Conservation (phyloP, 257 asterid species). For the Rubia yunnanensis region DNA sequence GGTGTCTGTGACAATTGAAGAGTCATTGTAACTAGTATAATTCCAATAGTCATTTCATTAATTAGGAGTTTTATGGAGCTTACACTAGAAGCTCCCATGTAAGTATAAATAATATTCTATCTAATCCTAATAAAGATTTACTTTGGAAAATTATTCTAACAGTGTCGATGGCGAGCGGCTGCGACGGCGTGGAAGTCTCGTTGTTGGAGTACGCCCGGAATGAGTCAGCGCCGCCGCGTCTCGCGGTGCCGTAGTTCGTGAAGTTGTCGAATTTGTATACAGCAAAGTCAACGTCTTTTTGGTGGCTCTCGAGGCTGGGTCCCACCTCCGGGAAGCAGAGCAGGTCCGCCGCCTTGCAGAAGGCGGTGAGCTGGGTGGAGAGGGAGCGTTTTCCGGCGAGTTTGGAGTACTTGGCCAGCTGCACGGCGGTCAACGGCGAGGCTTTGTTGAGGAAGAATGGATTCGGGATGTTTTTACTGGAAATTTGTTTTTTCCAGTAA, state of each 20-base stretch:
- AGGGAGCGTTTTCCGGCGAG: conserved; percentile 49
- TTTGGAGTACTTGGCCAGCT: conserved; percentile 24
- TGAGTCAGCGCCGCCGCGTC: conserved; percentile 38
- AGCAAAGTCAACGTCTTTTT: conserved; percentile 34
- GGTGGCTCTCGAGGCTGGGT: conserved; percentile 46
- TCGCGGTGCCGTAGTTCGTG: conserved; percentile 64
- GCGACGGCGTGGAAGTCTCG: conserved; percentile 19
- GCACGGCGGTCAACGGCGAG: conserved; percentile 26
- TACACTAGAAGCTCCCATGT: too few relatives aligned
- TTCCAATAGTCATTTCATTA: too few relatives aligned
- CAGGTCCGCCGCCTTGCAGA: conserved; percentile 53
- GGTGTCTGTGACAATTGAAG: too few relatives aligned
- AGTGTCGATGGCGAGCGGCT: conserved; percentile 28
- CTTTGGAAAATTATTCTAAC: too few relatives aligned
- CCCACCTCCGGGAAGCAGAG: conserved; percentile 54
- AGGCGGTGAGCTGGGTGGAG: conserved; percentile 49
- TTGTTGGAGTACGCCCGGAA: conserved; percentile 50
- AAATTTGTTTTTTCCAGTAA: conserved; percentile 25
- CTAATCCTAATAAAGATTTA: too few relatives aligned
- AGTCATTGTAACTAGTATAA: too few relatives aligned
- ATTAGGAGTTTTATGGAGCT: too few relatives aligned
- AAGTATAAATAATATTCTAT: too few relatives aligned
- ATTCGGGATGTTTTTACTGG: conserved; percentile 16
- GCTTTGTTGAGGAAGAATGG: conserved; percentile 27
- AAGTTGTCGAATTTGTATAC: conserved; percentile 39